Evolutionary conservation across 164 flowering plant species (phyloP).

Genomic region (Aristolochia contorta): DNA sequence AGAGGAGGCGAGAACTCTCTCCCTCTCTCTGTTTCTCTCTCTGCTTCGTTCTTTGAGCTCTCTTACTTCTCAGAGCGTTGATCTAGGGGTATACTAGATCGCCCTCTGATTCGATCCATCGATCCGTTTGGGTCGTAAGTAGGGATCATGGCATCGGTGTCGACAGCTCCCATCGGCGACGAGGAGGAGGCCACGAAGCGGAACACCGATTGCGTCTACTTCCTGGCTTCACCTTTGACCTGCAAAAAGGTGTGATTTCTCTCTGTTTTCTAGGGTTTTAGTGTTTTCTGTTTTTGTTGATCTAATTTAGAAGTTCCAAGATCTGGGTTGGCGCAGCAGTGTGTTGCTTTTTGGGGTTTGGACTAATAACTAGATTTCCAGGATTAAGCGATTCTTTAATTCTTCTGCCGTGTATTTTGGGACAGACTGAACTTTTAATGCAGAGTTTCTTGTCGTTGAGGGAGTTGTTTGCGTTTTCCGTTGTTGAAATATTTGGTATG

Average conservation of each 20-base stretch:
- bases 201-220: constrained; percentile 87
- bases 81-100: background rate
- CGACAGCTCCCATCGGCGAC: constrained; percentile 13
- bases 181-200: constrained; percentile 63
- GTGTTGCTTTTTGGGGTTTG: background rate
- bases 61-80: background rate
- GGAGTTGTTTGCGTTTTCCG: too few species aligned
- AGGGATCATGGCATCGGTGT: constrained; percentile 8
- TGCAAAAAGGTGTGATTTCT: constrained; percentile 58
- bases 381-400: too few species aligned
- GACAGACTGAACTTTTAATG: too few species aligned
- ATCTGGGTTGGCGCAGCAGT: background rate
- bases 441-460: too few species aligned
- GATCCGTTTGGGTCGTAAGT: background rate
- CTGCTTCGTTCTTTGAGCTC: too few species aligned
- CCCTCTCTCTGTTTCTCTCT: too few species aligned
- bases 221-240: constrained; percentile 87
- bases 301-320: background rate
- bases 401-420: too few species aligned
- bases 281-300: background rate
- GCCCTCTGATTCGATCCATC: background rate
- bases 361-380: background rate
- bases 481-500: too few species aligned
- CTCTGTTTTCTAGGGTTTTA: constrained; percentile 6
- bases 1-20: too few species aligned